Evolutionary conservation across 2,329 filamentous ascomycete species (phyloP).

Genomic region (Biscogniauxia marginata): DNA sequence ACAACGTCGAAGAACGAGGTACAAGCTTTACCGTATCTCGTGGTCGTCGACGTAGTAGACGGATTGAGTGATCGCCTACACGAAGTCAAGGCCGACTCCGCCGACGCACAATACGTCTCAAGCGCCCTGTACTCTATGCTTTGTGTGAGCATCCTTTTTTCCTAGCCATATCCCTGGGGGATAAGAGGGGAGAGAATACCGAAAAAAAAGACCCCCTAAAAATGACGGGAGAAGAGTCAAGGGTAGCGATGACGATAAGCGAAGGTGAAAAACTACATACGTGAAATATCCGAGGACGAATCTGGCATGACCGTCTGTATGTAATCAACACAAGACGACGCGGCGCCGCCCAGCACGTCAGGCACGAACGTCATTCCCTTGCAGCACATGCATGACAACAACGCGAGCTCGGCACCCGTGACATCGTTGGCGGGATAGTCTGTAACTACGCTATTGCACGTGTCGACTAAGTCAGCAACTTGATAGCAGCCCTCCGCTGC

Average conservation of each 20-base stretch:
- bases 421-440: constrained; percentile 3
- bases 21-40: background rate
- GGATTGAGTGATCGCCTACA: background rate
- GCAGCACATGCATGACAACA: constrained; percentile 11
- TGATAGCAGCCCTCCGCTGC: background rate
- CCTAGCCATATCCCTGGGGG: background rate
- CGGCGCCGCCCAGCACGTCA: constrained; percentile 6
- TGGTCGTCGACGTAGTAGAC: background rate
- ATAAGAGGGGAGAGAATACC: background rate
- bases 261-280: constrained; percentile 3
- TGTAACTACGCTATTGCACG: background rate
- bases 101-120: background rate
- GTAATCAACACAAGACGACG: constrained; percentile 3
- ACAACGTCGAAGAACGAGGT: constrained; percentile 1
- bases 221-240: background rate
- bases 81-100: background rate
- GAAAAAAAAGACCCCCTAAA: background rate
- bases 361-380: constrained; percentile 5
- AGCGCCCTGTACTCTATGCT: background rate
- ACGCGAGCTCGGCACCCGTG: constrained; percentile 4
- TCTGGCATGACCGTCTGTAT: constrained; percentile 2
- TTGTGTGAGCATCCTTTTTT: background rate
- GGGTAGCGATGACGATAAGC: background rate
- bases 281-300: constrained; percentile 1
- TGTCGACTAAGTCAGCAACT: constrained; percentile 1